phyloP scores from a whole-genome alignment of 805 yeast species.

The Aciculoconidium aculeatum region DNA sequence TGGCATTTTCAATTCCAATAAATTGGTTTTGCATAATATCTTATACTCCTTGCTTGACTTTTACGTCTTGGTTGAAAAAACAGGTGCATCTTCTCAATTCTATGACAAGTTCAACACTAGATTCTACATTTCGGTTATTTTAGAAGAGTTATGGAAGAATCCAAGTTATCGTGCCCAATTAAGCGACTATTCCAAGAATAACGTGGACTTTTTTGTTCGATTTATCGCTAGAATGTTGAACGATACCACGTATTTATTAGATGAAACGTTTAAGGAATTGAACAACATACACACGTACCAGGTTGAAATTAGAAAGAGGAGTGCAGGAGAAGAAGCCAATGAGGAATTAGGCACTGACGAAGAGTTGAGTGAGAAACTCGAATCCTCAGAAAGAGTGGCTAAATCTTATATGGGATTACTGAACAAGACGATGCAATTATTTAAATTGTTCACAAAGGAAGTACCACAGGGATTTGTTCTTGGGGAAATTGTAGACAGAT shows the following conservation, averaged over 20 bases:
- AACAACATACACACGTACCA: slow-evolving; percentile 73
- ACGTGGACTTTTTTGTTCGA: slow-evolving; percentile 81
- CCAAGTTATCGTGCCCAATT: slow-evolving; percentile 65
- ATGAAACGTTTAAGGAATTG: slow-evolving; percentile 81
- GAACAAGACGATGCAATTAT: slow-evolving; percentile 73
- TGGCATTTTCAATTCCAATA: slow-evolving; percentile 56
- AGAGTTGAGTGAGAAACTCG: slow-evolving; percentile 53
- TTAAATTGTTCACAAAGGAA: slow-evolving; percentile 76
- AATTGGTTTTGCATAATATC: slow-evolving; percentile 56
- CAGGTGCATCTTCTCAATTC: slow-evolving; percentile 92
- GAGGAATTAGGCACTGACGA: slow-evolving; percentile 49
- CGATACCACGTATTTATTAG: slow-evolving; percentile 86
- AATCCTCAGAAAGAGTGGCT: slow-evolving; percentile 68
- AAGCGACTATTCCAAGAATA: slow-evolving; percentile 55
- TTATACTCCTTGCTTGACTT: slow-evolving; percentile 82
- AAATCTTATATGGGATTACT: slow-evolving; percentile 77
- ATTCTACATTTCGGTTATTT: slow-evolving; percentile 74
- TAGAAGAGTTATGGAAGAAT: slow-evolving; percentile 79
- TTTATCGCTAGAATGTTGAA: slow-evolving; percentile 93
- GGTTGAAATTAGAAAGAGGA: slow-evolving; percentile 51
- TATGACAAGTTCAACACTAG: slow-evolving; percentile 93
- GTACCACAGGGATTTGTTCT: slow-evolving; percentile 83
- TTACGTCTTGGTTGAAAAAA: slow-evolving; percentile 91
- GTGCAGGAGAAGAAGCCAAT: slow-evolving; percentile 22
- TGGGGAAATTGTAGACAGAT: slow-evolving; percentile 85